Conservation (phyloP, 1,139 yeast genomes). For the Scheffersomyces segobiensis region DNA sequence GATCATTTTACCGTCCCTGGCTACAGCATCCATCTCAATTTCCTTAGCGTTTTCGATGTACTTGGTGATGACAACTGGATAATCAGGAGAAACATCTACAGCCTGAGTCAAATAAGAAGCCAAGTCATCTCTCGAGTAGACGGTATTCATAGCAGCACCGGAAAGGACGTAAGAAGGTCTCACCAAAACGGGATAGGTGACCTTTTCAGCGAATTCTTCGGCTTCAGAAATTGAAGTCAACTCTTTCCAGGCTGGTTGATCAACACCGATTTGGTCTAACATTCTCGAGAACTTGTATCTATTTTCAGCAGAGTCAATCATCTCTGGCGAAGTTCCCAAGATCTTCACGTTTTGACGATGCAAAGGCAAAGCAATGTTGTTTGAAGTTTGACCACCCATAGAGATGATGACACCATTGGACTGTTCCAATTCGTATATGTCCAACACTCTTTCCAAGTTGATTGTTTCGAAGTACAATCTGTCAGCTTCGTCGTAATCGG, state of each 20-base stretch:
- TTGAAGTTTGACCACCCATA: constrained; percentile 99
- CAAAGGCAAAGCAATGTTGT: constrained; percentile 90
- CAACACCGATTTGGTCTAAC: constrained; percentile 95
- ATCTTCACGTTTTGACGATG: constrained; percentile 96
- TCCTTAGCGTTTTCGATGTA: constrained; percentile 97
- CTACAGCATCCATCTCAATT: constrained; percentile 99
- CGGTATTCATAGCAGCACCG: constrained; percentile 99
- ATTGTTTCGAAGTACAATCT: constrained; percentile 95
- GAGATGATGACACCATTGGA: constrained; percentile 93
- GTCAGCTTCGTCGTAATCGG: constrained; percentile 98
- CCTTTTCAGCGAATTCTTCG: constrained; percentile 86
- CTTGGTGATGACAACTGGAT: constrained; percentile 96
- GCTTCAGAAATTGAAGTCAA: constrained; percentile 93
- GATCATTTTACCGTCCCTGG: constrained; percentile 88
- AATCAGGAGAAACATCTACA: constrained; percentile 95
- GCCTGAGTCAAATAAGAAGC: constrained; percentile 90
- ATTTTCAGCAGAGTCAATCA: constrained; percentile 98
- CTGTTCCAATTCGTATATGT: constrained; percentile 90
- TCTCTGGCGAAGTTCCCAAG: constrained; percentile 95
- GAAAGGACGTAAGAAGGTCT: constrained; percentile 97
- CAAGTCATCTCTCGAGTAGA: constrained; percentile 85
- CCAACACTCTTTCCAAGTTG: constrained; percentile 91
- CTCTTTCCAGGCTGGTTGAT: constrained; percentile 99
- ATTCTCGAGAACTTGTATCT: constrained; percentile 97
- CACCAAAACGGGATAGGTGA: constrained; percentile 91